A percentile compares a stretch with the other conserved stretches of the same genome.
These are phyloP conservation scores for Calonectria pteridis DNA, from an alignment of 2,329 filamentous ascomycete genomes.

Conservation along the genomic window DNA sequence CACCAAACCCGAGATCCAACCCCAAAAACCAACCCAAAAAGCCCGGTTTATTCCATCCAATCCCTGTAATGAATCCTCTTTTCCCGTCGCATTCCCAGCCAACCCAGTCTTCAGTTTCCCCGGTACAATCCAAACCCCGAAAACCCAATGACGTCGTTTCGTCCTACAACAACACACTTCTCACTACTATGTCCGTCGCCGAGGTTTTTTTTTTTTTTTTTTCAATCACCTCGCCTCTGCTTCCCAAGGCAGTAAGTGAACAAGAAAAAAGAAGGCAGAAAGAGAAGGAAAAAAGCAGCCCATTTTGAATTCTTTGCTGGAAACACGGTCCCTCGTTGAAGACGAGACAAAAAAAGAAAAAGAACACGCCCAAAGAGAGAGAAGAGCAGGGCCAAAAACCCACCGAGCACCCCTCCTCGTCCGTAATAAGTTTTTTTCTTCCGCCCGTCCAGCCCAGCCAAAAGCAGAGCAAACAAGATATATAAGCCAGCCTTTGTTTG, in stretches of 20 bases:
- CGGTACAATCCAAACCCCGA: conserved; percentile 6
- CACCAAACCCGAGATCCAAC: conserved; percentile 22
- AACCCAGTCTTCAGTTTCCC: conserved; percentile 3
- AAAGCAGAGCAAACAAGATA: conserved; percentile 41
- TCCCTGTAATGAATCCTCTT: background rate
- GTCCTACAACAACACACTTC: background rate
- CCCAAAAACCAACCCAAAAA: conserved; percentile 17
- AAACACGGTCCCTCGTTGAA: conserved; percentile 7
- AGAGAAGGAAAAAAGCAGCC: background rate
- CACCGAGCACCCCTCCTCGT: conserved; percentile 25
- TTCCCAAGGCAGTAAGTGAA: background rate
- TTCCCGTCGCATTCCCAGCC: conserved; percentile 7
- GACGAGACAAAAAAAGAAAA: conserved; percentile 10
- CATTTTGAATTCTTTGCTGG: conserved; percentile 22
- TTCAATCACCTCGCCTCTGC: background rate
- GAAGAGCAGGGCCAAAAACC: conserved; percentile 24
- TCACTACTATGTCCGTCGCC: background rate
- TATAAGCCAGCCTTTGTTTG: conserved; percentile 39
- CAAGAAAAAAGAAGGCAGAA: background rate
- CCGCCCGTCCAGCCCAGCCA: conserved; percentile 23
- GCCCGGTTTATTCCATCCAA: conserved; percentile 6
- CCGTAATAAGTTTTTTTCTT: background rate
- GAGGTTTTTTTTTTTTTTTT: background rate
- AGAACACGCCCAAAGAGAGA: background rate
- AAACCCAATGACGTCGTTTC: background rate